These are phyloP conservation scores for Knoxia roxburghii DNA, from an alignment of 257 asterid species.

Conservation along the genomic window DNA sequence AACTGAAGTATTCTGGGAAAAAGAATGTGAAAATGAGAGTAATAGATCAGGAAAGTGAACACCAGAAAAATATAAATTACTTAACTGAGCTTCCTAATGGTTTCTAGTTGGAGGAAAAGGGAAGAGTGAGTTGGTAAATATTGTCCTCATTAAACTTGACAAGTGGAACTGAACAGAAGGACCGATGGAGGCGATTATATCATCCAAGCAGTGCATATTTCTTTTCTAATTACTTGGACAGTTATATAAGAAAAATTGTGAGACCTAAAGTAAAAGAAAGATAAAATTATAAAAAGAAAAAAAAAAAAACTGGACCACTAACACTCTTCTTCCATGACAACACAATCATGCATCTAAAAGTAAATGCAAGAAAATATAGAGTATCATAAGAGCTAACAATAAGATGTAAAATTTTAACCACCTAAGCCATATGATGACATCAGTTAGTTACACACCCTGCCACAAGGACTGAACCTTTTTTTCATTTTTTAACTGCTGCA, in stretches of 20 bases:
- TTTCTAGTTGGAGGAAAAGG: background rate
- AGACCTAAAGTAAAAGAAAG: background rate
- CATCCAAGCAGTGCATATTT: no score
- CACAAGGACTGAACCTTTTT: background rate
- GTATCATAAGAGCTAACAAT: background rate
- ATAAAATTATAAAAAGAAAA: background rate
- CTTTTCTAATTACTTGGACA: no score
- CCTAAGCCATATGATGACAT: background rate
- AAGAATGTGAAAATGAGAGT: background rate
- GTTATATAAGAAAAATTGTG: background rate
- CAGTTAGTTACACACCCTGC: no score
- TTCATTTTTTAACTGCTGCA: background rate
- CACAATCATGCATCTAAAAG: background rate
- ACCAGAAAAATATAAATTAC: slow-evolving; percentile 4
- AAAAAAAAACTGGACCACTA: background rate
- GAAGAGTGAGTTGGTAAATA: background rate
- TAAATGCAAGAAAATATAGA: background rate
- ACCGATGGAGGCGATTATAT: no score
- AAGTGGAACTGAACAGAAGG: no score
- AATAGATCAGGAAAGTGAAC: background rate
- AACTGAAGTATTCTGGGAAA: background rate
- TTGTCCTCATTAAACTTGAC: background rate
- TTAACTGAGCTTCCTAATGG: background rate
- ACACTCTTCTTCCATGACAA: background rate
- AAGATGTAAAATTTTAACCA: background rate